Percentiles rank a stretch among this genome's conserved stretches.
phyloP scores from a whole-genome alignment of 2,329 filamentous ascomycete genomes.

The Sporothrix dimorphospora region DNA sequence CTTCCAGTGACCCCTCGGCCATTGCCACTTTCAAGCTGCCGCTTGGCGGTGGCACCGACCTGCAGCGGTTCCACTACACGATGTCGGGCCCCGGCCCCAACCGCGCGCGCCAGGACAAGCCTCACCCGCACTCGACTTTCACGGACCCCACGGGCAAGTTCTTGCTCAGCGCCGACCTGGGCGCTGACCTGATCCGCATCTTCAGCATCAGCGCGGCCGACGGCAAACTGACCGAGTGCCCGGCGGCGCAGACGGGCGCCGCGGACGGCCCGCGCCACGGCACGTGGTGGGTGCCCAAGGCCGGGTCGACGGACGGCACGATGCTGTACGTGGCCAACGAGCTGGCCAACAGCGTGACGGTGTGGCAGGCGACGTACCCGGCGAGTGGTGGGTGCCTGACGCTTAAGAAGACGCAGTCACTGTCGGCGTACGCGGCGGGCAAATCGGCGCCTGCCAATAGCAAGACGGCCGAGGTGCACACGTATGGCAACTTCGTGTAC shows the following conservation, averaged over 20 bases:
- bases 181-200: conserved; percentile 58
- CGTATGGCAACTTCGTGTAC: conserved; percentile 59
- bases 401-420: conserved; percentile 50
- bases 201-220: conserved; percentile 52
- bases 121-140: conserved; percentile 58
- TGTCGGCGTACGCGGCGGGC: conserved; percentile 52
- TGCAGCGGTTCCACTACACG: conserved; percentile 48
- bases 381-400: conserved; percentile 46
- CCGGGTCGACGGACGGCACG: conserved; percentile 37
- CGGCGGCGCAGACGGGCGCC: conserved; percentile 45
- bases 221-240: conserved; percentile 51
- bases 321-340: conserved; percentile 47
- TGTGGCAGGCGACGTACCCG: conserved; percentile 54
- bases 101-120: conserved; percentile 54
- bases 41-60: conserved; percentile 37
- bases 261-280: conserved; percentile 59
- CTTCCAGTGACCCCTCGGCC: conserved; percentile 43
- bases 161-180: conserved; percentile 56
- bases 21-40: conserved; percentile 51
- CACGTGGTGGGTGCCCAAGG: conserved; percentile 50
- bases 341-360: conserved; percentile 53
- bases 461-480: conserved; percentile 59
- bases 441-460: conserved; percentile 48
- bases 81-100: conserved; percentile 49
- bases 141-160: conserved; percentile 54